These are phyloP conservation scores for Neurospora tetraspora DNA, from an alignment of 495 filamentous ascomycete species.

Conservation along the genomic window DNA sequence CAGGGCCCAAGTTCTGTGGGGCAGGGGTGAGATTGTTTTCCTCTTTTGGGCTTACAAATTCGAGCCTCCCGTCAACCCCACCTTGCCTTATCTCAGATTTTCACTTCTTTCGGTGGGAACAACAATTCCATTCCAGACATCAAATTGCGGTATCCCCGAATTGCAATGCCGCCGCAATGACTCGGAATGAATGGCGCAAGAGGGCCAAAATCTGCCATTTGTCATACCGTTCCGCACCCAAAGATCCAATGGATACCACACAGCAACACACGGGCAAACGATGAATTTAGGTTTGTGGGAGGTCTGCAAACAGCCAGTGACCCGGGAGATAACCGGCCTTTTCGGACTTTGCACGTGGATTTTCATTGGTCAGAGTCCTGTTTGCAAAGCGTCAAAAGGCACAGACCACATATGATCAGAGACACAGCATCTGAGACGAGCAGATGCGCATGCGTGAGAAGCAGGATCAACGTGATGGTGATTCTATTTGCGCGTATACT, in stretches of 20 bases:
- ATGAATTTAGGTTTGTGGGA: not conserved
- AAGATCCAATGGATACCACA: not conserved
- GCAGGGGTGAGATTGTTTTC: not conserved
- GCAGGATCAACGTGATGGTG: not conserved
- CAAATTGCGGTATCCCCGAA: not conserved
- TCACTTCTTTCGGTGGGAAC: not conserved
- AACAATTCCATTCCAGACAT: not conserved
- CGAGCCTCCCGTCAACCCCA: not conserved
- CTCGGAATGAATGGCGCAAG: not conserved
- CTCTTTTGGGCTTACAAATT: not conserved
- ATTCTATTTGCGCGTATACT: not conserved
- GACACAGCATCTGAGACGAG: not conserved
- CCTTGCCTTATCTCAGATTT: not conserved
- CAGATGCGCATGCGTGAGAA: not conserved
- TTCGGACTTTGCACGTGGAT: not conserved
- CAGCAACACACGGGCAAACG: not conserved
- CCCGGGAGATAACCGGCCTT: not conserved
- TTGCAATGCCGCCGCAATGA: not conserved
- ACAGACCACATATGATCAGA: not conserved
- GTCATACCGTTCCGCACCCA: not conserved
- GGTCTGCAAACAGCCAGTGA: not conserved
- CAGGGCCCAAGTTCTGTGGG: not conserved
- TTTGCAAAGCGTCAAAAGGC: not conserved
- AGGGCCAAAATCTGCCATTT: not conserved
- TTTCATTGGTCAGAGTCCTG: not conserved